Evolutionary conservation across 2,329 filamentous ascomycete genomes (phyloP), one percentile per base, ranked within the genome.

Genomic region (Venturia oleaginea): DNA sequence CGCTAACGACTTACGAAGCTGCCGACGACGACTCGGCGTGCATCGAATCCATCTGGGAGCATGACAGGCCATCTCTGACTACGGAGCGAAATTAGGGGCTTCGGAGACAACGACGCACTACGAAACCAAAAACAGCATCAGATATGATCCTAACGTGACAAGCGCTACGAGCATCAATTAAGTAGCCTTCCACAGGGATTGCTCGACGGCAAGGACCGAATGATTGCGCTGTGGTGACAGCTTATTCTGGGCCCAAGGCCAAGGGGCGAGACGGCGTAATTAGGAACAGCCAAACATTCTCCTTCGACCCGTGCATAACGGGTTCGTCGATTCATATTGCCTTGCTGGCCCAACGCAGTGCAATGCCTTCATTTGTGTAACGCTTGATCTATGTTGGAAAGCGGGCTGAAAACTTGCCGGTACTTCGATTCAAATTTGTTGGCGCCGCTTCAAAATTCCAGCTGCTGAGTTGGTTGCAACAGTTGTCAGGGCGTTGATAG

Each of bases 181-280:
- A 34, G 51, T 34, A 34, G 19, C 30, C 51, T 57, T 37, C 30
- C 51, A n/a, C 30, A 11, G 51, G 51, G 51, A 57, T 57, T 57
- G 30, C 27, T 57, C 30, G 11, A 34, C 51, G 51, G 51, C 30
- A 57, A 32, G 27, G 51, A 57, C 51, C 51, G 30, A 57, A 34
- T 57, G 51, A 34, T 32, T 54, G 48, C 24, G 24, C 32, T 32
- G 11, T 54, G 10, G 48, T 17, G 48, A 54, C 10, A 54, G 48
- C 27, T 34, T 37, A 22, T 34, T 57, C 51, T 57, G 51, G 51
- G 51, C 51, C 51, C 24, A n/a, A n/a, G n/a, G n/a, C n/a, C 51
- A 34, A 57, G 51, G 51, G 51, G 51, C 30, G 51, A 55, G 51
- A 22, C 51, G 51, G 51, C 51, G 51, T 57, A 34, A 57, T 57